Evolutionary conservation across 2,329 filamentous ascomycete genomes (phyloP).

Genomic region (Chlorencoelia australis): DNA sequence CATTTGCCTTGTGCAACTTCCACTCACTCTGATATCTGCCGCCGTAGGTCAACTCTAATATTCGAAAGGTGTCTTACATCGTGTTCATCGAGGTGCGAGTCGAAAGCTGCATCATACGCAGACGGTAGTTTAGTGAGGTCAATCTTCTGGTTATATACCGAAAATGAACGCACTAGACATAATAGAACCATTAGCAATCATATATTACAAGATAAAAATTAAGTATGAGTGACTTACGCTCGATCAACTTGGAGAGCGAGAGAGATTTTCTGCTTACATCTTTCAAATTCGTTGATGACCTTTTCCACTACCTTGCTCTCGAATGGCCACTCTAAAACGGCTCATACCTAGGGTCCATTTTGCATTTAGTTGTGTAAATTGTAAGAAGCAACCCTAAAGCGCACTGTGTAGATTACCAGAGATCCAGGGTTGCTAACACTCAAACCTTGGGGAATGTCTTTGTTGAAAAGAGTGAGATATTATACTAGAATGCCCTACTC

Average conservation of each 20-base stretch:
- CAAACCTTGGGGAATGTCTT: too few relatives aligned
- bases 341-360: not conserved
- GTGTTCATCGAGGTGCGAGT: conserved; percentile 1
- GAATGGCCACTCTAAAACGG: conserved; percentile 2
- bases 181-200: not conserved
- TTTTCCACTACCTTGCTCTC: conserved; percentile 3
- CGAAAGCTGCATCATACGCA: not conserved
- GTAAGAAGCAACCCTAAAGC: not conserved
- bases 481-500: too few relatives aligned
- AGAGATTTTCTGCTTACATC: conserved; percentile 1
- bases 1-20: not conserved
- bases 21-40: not conserved
- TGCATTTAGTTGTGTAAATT: not conserved
- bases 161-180: not conserved
- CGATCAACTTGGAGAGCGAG: not conserved
- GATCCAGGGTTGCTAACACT: not conserved
- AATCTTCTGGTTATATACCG: not conserved
- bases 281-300: conserved; percentile 1
- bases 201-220: not conserved
- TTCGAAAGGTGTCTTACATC: conserved; percentile 1
- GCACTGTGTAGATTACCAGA: not conserved
- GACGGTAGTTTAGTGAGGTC: not conserved
- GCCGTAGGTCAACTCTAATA: conserved; percentile 1
- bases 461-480: too few relatives aligned
- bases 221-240: not conserved